These are phyloP conservation scores for Penicillium chermesinum DNA, from an alignment of 495 filamentous ascomycete species.

Conservation along the genomic window DNA sequence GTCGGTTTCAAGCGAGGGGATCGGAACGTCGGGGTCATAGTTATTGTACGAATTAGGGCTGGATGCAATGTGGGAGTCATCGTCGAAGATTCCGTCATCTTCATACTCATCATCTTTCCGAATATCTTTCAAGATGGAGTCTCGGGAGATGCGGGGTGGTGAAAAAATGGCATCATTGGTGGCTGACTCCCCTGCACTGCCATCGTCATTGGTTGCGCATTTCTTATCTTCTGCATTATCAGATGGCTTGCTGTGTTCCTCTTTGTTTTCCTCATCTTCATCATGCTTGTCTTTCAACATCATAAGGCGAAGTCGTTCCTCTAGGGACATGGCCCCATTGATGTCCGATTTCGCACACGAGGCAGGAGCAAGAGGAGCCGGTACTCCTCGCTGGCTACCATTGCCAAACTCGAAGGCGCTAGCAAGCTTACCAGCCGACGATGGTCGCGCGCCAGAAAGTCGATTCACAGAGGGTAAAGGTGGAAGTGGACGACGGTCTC, in stretches of 20 bases:
- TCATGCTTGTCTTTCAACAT: constrained; percentile 54
- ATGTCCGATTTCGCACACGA: constrained; percentile 65
- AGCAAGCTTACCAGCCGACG: constrained; percentile 49
- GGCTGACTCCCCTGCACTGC: not conserved
- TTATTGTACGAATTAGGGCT: constrained; percentile 49
- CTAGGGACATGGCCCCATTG: constrained; percentile 67
- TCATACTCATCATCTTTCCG: constrained; percentile 60
- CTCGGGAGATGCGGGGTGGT: constrained; percentile 79
- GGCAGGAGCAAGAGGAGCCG: constrained; percentile 59
- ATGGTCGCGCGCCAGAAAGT: constrained; percentile 31
- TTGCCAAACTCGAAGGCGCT: constrained; percentile 60
- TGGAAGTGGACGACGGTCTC: constrained; percentile 70
- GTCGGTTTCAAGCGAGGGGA: constrained; percentile 61
- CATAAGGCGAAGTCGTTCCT: constrained; percentile 79
- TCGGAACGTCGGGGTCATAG: constrained; percentile 79
- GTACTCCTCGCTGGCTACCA: constrained; percentile 55
- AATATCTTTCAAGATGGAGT: constrained; percentile 85
- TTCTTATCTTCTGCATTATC: not conserved
- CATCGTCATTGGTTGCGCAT: not conserved
- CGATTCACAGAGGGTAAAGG: constrained; percentile 56
- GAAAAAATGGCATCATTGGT: constrained; percentile 23
- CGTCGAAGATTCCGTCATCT: constrained; percentile 53
- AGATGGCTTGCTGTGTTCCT: constrained; percentile 1
- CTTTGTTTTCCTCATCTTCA: not conserved
- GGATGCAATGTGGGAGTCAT: constrained; percentile 52